These are phyloP conservation scores for Trypanosoma scelopori DNA, from an alignment of 208 protist genomes.

Conservation along the genomic window DNA sequence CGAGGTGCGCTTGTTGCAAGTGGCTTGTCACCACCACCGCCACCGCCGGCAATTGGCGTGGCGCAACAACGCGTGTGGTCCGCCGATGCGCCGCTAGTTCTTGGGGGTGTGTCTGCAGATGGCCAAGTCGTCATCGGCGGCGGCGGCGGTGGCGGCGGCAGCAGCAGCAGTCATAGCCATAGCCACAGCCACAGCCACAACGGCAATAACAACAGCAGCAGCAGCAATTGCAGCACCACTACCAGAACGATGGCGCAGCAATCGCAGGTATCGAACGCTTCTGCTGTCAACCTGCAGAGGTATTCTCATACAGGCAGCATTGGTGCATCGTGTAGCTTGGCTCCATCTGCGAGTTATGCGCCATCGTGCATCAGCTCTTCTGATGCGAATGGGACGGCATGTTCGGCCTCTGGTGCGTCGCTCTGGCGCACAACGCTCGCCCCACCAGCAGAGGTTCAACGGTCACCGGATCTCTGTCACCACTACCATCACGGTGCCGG, in stretches of 20 bases:
- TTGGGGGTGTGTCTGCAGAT: conserved; percentile 1
- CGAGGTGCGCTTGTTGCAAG: background rate
- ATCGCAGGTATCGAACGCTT: background rate
- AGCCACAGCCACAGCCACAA: background rate
- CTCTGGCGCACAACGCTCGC: conserved; percentile 1
- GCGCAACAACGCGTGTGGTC: background rate
- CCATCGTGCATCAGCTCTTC: conserved; percentile 9
- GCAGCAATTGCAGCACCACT: background rate
- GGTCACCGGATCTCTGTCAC: conserved; percentile 2
- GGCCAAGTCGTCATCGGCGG: no score
- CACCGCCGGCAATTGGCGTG: background rate
- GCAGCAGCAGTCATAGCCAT: no score
- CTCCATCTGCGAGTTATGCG: background rate
- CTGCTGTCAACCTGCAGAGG: background rate
- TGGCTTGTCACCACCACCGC: background rate
- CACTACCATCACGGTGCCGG: background rate
- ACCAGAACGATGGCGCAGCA: background rate
- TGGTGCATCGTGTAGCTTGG: background rate
- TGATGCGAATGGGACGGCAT: background rate
- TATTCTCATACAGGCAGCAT: background rate
- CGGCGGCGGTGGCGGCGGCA: no score
- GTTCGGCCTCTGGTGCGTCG: background rate
- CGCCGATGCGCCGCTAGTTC: background rate
- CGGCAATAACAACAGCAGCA: background rate
- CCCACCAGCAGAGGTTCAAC: background rate